Conservation (phyloP, 306 rosid species). For the Chamaecrista fasciculata region DNA sequence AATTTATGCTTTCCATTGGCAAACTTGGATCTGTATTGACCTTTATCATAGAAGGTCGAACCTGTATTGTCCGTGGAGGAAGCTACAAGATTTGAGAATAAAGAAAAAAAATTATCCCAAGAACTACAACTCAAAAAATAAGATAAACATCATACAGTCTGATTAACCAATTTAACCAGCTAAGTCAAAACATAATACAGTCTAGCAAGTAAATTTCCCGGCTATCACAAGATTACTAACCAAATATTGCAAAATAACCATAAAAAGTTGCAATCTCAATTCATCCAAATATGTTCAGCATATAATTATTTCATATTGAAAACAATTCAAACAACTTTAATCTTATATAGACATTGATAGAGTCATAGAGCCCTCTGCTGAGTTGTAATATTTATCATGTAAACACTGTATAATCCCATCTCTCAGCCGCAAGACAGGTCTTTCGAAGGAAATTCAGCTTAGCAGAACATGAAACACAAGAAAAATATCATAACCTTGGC, state of each 20-base stretch:
- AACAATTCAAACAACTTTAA: not conserved
- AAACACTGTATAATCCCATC: too few relatives aligned
- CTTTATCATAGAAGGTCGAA: constrained; percentile 74
- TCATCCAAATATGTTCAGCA: not conserved
- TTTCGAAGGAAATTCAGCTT: too few relatives aligned
- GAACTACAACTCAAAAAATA: not conserved
- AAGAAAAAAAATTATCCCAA: not conserved
- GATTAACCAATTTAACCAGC: not conserved
- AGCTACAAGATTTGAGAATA: constrained; percentile 48
- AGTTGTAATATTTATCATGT: too few relatives aligned
- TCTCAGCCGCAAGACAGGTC: too few relatives aligned
- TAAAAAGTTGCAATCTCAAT: not conserved
- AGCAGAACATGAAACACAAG: too few relatives aligned
- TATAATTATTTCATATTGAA: not conserved
- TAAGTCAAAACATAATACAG: not conserved
- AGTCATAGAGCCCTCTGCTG: too few relatives aligned
- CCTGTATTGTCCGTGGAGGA: constrained; percentile 57
- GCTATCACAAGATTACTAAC: not conserved
- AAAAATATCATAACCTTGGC: too few relatives aligned
- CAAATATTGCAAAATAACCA: not conserved
- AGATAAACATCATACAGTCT: not conserved
- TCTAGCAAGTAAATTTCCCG: not conserved
- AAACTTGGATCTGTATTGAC: constrained; percentile 40
- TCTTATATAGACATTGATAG: too few relatives aligned
- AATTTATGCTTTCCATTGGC: constrained; percentile 38